These are phyloP conservation scores for Elsinoe arachidis DNA, from an alignment of 2,329 filamentous ascomycete genomes.

Conservation along the genomic window DNA sequence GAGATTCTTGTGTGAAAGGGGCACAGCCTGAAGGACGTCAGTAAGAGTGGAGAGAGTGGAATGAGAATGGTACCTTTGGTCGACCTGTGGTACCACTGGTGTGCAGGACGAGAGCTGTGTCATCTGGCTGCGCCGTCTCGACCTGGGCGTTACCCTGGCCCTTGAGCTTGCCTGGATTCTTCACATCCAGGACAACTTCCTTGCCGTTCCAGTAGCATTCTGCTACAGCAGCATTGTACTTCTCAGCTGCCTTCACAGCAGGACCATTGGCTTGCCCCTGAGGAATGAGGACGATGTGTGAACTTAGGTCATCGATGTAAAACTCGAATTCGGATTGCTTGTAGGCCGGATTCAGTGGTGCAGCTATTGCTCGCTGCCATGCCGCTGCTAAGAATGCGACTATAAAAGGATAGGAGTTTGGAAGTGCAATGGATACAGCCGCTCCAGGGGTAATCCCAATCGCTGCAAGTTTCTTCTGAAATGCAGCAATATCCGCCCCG, in stretches of 20 bases:
- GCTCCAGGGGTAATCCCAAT: conserved; percentile 61
- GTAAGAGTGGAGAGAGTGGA: conserved; percentile 25
- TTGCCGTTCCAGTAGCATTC: conserved; percentile 72
- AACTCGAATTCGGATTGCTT: conserved; percentile 88
- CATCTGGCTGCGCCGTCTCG: conserved; percentile 56
- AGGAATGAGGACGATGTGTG: conserved; percentile 68
- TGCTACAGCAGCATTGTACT: conserved; percentile 74
- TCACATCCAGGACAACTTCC: conserved; percentile 69
- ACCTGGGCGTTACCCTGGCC: conserved; percentile 41
- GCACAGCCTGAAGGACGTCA: conserved; percentile 53
- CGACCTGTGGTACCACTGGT: conserved; percentile 78
- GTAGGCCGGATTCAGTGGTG: conserved; percentile 80
- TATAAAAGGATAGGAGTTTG: conserved; percentile 83
- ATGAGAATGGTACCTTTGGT: conserved; percentile 72
- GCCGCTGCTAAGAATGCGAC: conserved; percentile 76
- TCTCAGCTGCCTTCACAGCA: conserved; percentile 66
- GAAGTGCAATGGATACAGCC: conserved; percentile 72
- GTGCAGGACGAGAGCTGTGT: conserved; percentile 73
- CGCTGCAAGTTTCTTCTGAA: conserved; percentile 69
- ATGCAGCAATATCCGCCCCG: conserved; percentile 54
- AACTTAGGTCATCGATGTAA: conserved; percentile 81
- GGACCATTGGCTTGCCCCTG: conserved; percentile 57
- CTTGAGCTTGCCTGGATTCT: conserved; percentile 60
- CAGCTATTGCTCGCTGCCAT: conserved; percentile 77
- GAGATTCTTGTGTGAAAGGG: conserved; percentile 72